Conservation (phyloP, 495 filamentous ascomycete genomes). For the Aspergillus indologenus region DNA sequence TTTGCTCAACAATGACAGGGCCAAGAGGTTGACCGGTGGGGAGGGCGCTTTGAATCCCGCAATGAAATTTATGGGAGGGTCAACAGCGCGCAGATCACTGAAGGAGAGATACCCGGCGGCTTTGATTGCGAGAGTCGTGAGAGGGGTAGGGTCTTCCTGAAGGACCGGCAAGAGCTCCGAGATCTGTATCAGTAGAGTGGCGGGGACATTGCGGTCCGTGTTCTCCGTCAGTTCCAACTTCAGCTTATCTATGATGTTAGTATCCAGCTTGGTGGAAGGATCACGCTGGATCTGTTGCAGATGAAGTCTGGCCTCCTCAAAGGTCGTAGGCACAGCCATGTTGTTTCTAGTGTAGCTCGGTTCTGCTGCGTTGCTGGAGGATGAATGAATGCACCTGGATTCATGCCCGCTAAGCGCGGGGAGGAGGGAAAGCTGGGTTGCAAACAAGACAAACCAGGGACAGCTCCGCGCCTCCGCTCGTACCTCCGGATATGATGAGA, state of each 20-base stretch:
- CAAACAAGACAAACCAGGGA: constrained; percentile 3
- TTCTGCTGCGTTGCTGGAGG: background rate
- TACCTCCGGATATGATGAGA: background rate
- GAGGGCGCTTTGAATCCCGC: constrained; percentile 58
- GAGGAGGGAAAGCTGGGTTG: background rate
- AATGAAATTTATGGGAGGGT: constrained; percentile 46
- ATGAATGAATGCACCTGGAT: background rate
- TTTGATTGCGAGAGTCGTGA: constrained; percentile 42
- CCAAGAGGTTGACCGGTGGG: constrained; percentile 65
- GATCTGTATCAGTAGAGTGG: constrained; percentile 43
- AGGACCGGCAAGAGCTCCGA: constrained; percentile 45
- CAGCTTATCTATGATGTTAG: constrained; percentile 38
- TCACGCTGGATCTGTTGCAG: constrained; percentile 36
- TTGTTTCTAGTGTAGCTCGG: constrained; percentile 1
- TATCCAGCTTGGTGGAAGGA: constrained; percentile 36
- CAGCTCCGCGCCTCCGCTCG: constrained; percentile 3
- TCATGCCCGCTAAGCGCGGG: background rate
- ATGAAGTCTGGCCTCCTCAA: constrained; percentile 36
- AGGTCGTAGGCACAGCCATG: constrained; percentile 42
- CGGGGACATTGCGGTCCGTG: constrained; percentile 35
- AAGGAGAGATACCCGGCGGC: constrained; percentile 42
- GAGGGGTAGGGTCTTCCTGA: constrained; percentile 50
- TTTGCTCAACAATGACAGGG: constrained; percentile 68
- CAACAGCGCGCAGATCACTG: constrained; percentile 39
- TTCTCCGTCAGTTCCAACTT: constrained; percentile 40